Evolutionary conservation across 331 rosid genomes (phyloP), one percentile per base, ranked within the genome.

Genomic region (Pyracantha coccinea): DNA sequence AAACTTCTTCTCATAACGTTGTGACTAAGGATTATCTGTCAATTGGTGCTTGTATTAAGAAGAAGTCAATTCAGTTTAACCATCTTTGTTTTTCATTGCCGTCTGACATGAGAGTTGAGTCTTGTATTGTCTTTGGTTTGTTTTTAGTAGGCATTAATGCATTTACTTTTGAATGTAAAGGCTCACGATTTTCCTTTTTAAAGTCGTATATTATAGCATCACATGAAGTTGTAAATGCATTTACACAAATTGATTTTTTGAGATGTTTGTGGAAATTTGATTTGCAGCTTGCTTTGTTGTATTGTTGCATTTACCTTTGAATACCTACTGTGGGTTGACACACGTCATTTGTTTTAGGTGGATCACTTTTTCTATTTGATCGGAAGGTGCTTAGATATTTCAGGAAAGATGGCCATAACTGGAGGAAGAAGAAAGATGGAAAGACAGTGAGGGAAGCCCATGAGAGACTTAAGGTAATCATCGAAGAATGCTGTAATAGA

Each of bases 401-500:
- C 71, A 87, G 98, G 81, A 93, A 91, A 57, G 96, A 93, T 84
- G 97, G 97, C 17, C 96, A 93, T 83, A 91, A 83, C 69, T 93
- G 97, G 98, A 89, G 96, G 84, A 93, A 91, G 96, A 93, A 93
- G 82, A 93, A 86, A 71, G 95, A 90, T 85, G 98, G 96, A 59
- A 93, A 93, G 83, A 88, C 93, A 7, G 88, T 93, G 54, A 89
- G 86, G 87, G 98, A 93, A 84, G 98, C 97, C 71, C 98, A 93
- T 66, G 97, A 93, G 82, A 88, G 89, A 75, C 96, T 91, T 35
- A 93, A 93, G 98, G 96, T 93, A 78, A 84, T 67, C 33, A 59
- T 77, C 54, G 7, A 23, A 33, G 45, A 58, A 1, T 70, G 41
- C 50, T 78, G 32, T 41, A 52, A 27, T 68, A 19, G 32, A 19